phyloP scores from a whole-genome alignment of 306 rosid species.

The Acmispon strigosus region DNA sequence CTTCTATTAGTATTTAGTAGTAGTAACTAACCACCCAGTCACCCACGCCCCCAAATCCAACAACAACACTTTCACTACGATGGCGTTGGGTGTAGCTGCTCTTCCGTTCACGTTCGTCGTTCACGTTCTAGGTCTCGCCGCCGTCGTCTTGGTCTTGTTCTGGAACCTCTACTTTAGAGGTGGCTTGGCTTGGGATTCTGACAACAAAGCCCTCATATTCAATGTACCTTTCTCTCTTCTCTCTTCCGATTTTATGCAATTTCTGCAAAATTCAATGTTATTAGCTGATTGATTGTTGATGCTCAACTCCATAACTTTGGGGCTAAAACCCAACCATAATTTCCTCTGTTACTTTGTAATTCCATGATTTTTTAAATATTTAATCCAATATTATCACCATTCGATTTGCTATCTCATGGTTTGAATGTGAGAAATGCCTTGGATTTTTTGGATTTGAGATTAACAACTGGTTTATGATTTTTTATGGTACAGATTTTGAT shows the following conservation, averaged over 20 bases:
- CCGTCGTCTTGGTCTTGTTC: slow-evolving; percentile 43
- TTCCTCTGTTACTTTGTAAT: background rate
- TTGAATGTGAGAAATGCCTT: background rate
- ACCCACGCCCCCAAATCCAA: too few species aligned
- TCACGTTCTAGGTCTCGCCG: slow-evolving; percentile 49
- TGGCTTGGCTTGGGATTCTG: slow-evolving; percentile 72
- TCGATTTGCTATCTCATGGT: background rate
- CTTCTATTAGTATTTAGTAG: too few species aligned
- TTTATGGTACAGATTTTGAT: background rate
- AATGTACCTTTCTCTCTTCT: slow-evolving; percentile 37
- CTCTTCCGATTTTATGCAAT: too few species aligned
- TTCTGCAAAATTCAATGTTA: background rate
- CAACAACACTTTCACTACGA: background rate
- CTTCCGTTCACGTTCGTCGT: slow-evolving; percentile 47
- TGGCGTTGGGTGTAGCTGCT: slow-evolving; percentile 51
- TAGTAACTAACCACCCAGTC: too few species aligned
- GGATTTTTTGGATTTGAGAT: background rate
- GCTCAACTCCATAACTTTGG: too few species aligned
- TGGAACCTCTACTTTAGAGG: slow-evolving; percentile 75
- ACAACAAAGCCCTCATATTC: slow-evolving; percentile 73
- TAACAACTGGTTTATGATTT: background rate
- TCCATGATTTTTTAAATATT: background rate
- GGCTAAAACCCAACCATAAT: too few species aligned
- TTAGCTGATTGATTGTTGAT: too few species aligned
- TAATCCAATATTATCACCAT: background rate